phyloP scores from a whole-genome alignment of 169 alveolate genomes.

The Cryptosporidium felis region DNA sequence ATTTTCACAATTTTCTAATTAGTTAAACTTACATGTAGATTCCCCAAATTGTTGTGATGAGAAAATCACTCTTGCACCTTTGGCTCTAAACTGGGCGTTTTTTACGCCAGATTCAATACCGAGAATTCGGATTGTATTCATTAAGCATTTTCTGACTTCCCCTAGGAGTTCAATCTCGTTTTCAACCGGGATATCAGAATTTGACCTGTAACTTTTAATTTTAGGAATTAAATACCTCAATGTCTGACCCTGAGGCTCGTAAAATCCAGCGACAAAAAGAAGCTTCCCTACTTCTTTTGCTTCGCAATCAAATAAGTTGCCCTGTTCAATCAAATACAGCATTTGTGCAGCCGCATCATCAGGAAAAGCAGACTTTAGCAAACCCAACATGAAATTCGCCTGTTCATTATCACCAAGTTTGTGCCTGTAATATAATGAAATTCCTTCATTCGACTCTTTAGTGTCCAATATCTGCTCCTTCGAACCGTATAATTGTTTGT shows the following conservation, averaged over 20 bases:
- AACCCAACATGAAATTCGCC: constrained; percentile 4
- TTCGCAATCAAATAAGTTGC: constrained; percentile 57
- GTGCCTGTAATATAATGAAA: constrained; percentile 47
- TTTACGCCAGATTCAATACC: constrained; percentile 57
- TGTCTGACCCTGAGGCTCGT: constrained; percentile 69
- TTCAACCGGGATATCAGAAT: constrained; percentile 50
- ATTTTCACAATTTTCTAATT: neutral
- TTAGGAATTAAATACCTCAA: constrained; percentile 55
- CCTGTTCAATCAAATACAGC: constrained; percentile 64
- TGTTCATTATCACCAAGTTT: constrained; percentile 66
- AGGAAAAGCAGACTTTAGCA: constrained; percentile 61
- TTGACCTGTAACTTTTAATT: constrained; percentile 42
- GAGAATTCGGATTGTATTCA: constrained; percentile 28
- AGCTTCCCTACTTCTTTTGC: constrained; percentile 48
- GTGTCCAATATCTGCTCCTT: constrained; percentile 51
- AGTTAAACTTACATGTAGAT: constrained; percentile 57
- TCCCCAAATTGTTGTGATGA: constrained; percentile 60
- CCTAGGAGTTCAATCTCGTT: constrained; percentile 40
- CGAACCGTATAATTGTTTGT: constrained; percentile 37
- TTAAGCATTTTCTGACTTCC: constrained; percentile 47
- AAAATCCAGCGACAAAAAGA: constrained; percentile 45
- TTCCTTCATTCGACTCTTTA: constrained; percentile 40
- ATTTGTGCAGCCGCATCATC: constrained; percentile 70
- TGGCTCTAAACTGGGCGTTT: constrained; percentile 62
- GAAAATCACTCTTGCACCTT: constrained; percentile 63